Evolutionary conservation across 192 early-diverging fungal genomes (phyloP), one percentile per base, ranked within the genome.

Genomic region (Coemansia sp.): DNA sequence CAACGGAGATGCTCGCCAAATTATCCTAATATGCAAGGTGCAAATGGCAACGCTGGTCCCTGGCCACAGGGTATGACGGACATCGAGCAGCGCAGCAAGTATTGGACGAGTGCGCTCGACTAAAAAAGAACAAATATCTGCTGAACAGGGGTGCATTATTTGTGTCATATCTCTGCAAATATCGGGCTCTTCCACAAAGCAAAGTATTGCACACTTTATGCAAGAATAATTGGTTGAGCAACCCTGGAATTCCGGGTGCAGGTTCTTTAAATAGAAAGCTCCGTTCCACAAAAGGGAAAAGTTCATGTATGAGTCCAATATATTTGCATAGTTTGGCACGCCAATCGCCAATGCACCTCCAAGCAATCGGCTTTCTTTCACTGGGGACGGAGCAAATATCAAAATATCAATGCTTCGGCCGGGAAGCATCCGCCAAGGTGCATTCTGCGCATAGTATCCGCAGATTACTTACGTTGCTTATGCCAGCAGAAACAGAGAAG

Each of bases 261-360:
- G 10, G 12, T 10, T 55, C 13, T 55, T 27, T 29, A 55, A 55
- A 55, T 29, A 31, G 50, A 31, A 31, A 27, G 53, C 22, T 5
- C 13, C 27, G 27, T 55, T 55, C 53, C 53, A 55, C 53, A 55
- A 55, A 55, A 16, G 27, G 47, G 53, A 55, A 31, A 29, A 55
- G 53, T 31, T 31, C 53, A 55, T 55, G 53, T 55, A 55, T 55
- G 53, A 55, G 53, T 24, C 53, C 53, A 55, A 55, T 55, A 55
- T 20, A 9, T 15, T 55, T 55, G 53, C 53, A 55, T 55, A 16
- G 27, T 58, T 15, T 58, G 29, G 12, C 29, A 58, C 31, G 31
- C 31, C 57, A 58, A 58, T 58, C 57, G 31, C 33, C 57, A 7
- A 58, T 58, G 57, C 33, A 58, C 31, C 31, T 33, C 16, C 16